Conservation (phyloP, 2,329 filamentous ascomycete species). For the Cladosporium sp. region DNA sequence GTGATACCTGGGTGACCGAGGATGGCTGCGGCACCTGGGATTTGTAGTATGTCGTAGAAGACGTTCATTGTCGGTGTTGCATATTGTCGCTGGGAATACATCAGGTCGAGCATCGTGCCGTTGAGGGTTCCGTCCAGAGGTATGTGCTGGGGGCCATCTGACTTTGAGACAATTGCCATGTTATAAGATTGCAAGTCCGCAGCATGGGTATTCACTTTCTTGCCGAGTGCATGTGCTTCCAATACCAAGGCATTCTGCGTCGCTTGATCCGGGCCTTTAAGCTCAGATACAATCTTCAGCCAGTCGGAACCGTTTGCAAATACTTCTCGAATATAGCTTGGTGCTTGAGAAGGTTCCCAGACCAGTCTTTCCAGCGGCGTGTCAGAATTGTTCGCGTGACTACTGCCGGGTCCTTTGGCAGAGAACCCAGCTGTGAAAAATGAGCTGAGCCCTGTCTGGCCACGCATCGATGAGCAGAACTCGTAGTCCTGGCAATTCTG, state of each 20-base stretch:
- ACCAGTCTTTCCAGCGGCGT: neutral
- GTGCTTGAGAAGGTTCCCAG: neutral
- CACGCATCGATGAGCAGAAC: neutral
- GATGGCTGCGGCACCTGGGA: conserved; percentile 79
- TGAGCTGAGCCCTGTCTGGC: neutral
- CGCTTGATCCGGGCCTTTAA: neutral
- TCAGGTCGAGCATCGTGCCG: conserved; percentile 91
- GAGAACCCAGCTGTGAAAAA: neutral
- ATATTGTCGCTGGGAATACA: conserved; percentile 78
- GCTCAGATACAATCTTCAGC: neutral
- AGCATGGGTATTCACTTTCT: neutral
- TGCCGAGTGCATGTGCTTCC: neutral
- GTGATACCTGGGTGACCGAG: conserved; percentile 74
- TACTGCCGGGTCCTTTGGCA: neutral
- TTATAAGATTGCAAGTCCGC: neutral
- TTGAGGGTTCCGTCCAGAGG: conserved; percentile 92
- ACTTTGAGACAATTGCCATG: neutral
- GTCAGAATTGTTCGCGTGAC: neutral
- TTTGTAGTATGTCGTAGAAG: conserved; percentile 56
- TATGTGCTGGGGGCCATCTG: neutral
- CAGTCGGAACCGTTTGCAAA: neutral
- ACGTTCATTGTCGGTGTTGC: conserved; percentile 79
- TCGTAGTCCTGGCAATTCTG: neutral
- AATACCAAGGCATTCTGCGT: neutral
- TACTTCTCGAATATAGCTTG: neutral